Conservation (phyloP, 2,329 filamentous ascomycete species). For the Ilyonectria robusta region DNA sequence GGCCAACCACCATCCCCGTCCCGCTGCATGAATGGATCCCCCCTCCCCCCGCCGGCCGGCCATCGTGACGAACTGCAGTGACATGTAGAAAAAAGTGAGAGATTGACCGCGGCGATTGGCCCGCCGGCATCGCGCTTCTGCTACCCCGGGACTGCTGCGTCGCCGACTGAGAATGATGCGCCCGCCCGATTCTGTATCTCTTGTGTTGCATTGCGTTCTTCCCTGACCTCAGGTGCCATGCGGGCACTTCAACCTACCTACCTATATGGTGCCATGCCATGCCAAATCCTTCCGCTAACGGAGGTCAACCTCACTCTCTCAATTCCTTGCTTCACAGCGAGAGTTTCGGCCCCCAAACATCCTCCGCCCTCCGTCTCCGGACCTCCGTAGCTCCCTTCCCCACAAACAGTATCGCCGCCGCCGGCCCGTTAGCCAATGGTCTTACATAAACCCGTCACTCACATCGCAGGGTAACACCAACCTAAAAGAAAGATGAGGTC, state of each 20-base stretch:
- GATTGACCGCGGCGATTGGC: conserved; percentile 5
- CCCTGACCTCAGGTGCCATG: not conserved
- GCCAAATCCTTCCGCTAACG: not conserved
- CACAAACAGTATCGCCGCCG: not conserved
- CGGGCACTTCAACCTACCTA: not conserved
- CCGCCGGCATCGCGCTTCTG: conserved; percentile 2
- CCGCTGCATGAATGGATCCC: not conserved
- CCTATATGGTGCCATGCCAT: not conserved
- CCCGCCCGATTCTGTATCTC: too few relatives aligned
- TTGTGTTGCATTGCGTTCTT: not conserved
- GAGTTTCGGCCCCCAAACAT: conserved; percentile 1
- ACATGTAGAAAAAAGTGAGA: not conserved
- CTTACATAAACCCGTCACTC: conserved; percentile 13
- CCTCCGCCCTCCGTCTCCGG: not conserved
- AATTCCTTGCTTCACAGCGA: not conserved
- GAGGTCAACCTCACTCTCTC: not conserved
- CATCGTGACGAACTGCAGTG: conserved; percentile 7
- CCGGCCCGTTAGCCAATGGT: conserved; percentile 22
- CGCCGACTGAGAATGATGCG: too few relatives aligned
- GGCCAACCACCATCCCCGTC: not conserved
- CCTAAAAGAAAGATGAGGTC: not conserved
- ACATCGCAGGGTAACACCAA: not conserved
- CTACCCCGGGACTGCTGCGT: not conserved
- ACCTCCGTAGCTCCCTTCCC: not conserved
- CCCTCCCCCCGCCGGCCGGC: not conserved